phyloP scores from a whole-genome alignment of 345 rosid genomes.

The Chamaenerion angustifolium region DNA sequence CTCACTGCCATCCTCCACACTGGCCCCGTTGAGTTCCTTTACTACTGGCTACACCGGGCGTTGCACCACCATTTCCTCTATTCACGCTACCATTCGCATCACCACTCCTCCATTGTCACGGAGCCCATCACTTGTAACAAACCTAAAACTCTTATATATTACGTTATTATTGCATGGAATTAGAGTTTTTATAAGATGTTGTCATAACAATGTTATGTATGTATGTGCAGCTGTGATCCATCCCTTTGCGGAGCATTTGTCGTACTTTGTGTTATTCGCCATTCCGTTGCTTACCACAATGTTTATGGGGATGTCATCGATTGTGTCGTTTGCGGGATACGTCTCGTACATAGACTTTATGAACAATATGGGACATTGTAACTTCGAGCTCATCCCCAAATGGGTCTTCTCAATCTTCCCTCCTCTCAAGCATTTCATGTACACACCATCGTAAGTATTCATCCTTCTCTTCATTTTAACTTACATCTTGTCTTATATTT shows the following conservation, averaged over 20 bases:
- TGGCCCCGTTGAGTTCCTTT: slow-evolving; percentile 58
- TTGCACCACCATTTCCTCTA: slow-evolving; percentile 61
- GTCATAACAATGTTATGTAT: too few species aligned
- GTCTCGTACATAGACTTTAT: slow-evolving; percentile 42
- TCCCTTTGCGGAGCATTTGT: slow-evolving; percentile 62
- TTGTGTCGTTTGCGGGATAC: slow-evolving; percentile 13
- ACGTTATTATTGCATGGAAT: too few species aligned
- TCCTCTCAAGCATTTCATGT: slow-evolving; percentile 56
- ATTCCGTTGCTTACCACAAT: slow-evolving; percentile 23
- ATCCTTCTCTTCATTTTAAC: too few species aligned
- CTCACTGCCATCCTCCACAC: slow-evolving; percentile 28
- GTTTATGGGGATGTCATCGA: slow-evolving; percentile 21
- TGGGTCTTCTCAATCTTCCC: slow-evolving; percentile 43
- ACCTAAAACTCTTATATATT: too few species aligned
- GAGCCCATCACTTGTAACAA: slow-evolving; percentile 44
- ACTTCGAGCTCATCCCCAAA: slow-evolving; percentile 58
- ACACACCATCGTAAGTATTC: slow-evolving; percentile 52
- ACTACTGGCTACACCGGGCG: slow-evolving; percentile 69
- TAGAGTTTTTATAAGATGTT: too few species aligned
- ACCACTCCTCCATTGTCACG: slow-evolving; percentile 63
- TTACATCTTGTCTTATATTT: too few species aligned
- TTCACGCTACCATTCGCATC: slow-evolving; percentile 78
- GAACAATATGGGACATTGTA: slow-evolving; percentile 91
- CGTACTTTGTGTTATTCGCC: slow-evolving; percentile 33
- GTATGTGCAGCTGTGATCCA: slow-evolving; percentile 56